Evolutionary conservation across 495 filamentous ascomycete species (phyloP), one percentile per base, ranked within the genome.

Genomic region (Pyrenula massariospora): DNA sequence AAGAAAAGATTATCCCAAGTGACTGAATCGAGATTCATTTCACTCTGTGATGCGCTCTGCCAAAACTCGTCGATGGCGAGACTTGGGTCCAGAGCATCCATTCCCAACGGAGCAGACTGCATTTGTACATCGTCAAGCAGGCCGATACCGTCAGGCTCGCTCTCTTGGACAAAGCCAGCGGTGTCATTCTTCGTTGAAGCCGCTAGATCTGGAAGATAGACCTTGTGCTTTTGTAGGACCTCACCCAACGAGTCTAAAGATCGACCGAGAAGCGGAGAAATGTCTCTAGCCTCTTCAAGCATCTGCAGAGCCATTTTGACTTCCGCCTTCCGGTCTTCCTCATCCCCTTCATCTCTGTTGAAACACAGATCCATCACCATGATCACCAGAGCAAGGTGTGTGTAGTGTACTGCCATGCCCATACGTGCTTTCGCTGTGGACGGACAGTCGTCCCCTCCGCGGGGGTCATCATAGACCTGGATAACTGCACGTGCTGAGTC

Each of bases 381-480:
- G 5, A 72, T 72, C 2, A 74, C 71, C n/a, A 66, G 67, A 12
- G 77, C 73, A 65, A 77, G 70, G 56, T 77, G 77, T 0, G 77
- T 70, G 42, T 71, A 68, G 49, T 73, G 65, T 10, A 77, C 63
- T 0, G 69, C 60, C 70, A 70, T 72, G 12, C 70, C 57, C 0
- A 64, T 60, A 0, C 68, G 68, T 36, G 63, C 66, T 19, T 66
- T 64, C 1, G 69, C 63, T 0, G 54, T 58, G 20, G 65, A 61
- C n/a, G n/a, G n/a, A n/a, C n/a, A n/a, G n/a, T n/a, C n/a, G n/a
- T n/a, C n/a, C n/a, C n/a, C n/a, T n/a, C n/a, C n/a, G 1, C 52
- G 15, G 3, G 66, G 66, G 19, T 67, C 64, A 23, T 72, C 64
- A 47, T 70, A 66, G 25, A 71, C 72, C 60, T 72, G 68, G 1